Percentiles rank a stretch among this genome's conserved stretches.
These are phyloP conservation scores for Linnemannia elongata DNA, from an alignment of 192 early-diverging fungal genomes.

Conservation along the genomic window DNA sequence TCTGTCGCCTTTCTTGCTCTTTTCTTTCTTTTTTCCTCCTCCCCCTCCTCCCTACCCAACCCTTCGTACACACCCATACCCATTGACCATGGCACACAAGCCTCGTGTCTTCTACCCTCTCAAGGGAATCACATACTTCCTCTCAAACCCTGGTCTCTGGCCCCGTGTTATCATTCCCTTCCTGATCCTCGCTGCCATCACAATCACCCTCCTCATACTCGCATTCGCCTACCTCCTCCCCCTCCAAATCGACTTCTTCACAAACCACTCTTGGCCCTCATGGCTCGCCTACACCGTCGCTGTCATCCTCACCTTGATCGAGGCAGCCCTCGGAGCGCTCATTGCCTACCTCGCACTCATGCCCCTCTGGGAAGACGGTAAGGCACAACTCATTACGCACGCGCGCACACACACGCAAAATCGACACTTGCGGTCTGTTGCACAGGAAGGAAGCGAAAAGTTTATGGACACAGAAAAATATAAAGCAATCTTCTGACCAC, in stretches of 20 bases:
- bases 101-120: slow-evolving; percentile 50
- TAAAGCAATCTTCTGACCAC: not conserved
- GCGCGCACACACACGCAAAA: not conserved
- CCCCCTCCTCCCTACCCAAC: not conserved
- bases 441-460: not conserved
- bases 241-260: slow-evolving; percentile 68
- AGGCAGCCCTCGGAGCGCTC: slow-evolving; percentile 64
- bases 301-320: slow-evolving; percentile 67
- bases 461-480: not conserved
- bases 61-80: not conserved
- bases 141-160: slow-evolving; percentile 48
- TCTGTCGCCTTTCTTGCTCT: not conserved
- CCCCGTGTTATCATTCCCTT: slow-evolving; percentile 51
- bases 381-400: not conserved
- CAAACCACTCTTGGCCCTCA: slow-evolving; percentile 55
- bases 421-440: not conserved
- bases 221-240: slow-evolving; percentile 67
- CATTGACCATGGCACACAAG: slow-evolving; percentile 26
- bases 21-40: not conserved
- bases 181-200: slow-evolving; percentile 43
- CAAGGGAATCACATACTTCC: slow-evolving; percentile 56
- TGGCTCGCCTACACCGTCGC: slow-evolving; percentile 69
- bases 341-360: slow-evolving; percentile 67
- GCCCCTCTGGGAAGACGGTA: slow-evolving; percentile 69
- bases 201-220: slow-evolving; percentile 31